Evolutionary conservation across 164 flowering plant species (phyloP).

Genomic region (Vitis amurensis): DNA sequence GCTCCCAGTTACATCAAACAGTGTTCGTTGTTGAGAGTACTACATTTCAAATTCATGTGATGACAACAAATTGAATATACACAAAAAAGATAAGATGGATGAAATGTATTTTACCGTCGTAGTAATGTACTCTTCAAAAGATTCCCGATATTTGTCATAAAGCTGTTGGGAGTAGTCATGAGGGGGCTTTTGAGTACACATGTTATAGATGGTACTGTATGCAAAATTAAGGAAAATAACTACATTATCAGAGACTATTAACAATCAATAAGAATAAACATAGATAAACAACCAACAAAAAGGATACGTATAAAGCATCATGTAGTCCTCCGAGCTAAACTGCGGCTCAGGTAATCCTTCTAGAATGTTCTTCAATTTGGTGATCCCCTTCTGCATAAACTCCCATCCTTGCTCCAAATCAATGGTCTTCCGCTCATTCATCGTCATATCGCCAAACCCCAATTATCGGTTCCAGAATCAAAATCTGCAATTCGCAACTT

Average conservation of each 20-base stretch:
- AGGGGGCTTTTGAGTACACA: constrained; percentile 95
- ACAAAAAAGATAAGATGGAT: background rate
- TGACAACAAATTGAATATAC: background rate
- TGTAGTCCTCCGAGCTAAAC: constrained; percentile 78
- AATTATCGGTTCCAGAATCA: background rate
- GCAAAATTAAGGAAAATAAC: constrained; percentile 8
- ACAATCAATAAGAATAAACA: background rate
- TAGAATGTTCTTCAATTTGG: constrained; percentile 74
- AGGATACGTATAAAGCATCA: constrained; percentile 87
- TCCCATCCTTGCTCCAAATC: constrained; percentile 91
- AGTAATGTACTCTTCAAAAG: constrained; percentile 80
- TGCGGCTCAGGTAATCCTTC: constrained; percentile 70
- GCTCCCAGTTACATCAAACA: background rate
- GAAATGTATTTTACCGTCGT: constrained; percentile 48
- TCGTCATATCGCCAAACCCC: constrained; percentile 27
- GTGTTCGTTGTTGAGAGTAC: background rate
- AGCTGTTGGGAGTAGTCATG: constrained; percentile 89
- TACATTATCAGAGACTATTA: constrained; percentile 11
- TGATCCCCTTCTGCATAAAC: constrained; percentile 79
- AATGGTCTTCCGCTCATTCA: constrained; percentile 59
- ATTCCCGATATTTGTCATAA: constrained; percentile 71
- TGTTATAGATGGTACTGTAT: constrained; percentile 79
- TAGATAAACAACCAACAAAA: constrained; percentile 1
- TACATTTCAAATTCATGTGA: background rate
- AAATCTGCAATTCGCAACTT: constrained; percentile 11